Conservation (phyloP, 139 green algal species). For the Auxenochlorella protothecoides region DNA sequence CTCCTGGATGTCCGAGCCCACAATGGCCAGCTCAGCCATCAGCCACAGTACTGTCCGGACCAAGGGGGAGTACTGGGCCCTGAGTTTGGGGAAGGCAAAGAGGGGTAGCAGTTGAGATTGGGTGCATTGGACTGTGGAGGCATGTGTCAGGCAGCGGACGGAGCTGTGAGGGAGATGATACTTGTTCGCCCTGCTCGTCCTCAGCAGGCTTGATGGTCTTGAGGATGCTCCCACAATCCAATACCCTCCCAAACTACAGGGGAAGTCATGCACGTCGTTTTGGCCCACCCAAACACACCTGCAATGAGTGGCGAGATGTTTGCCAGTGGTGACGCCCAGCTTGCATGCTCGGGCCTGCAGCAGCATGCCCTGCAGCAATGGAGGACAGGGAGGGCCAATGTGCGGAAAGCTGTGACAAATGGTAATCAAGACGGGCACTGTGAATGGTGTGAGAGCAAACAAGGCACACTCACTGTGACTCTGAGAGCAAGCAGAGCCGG, state of each 20-base stretch:
- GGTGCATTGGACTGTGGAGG: background rate
- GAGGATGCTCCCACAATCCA: background rate
- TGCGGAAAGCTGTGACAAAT: too few species aligned
- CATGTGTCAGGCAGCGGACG: background rate
- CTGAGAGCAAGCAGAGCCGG: too few species aligned
- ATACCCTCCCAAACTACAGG: background rate
- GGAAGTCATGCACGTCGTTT: background rate
- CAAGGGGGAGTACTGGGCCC: slow-evolving; percentile 25
- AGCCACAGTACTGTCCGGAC: slow-evolving; percentile 57
- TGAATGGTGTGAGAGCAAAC: too few species aligned
- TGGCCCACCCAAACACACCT: background rate
- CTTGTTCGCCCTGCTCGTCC: too few species aligned
- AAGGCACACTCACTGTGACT: too few species aligned
- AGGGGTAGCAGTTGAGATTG: background rate
- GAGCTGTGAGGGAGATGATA: background rate
- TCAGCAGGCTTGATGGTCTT: too few species aligned
- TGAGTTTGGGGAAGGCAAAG: background rate
- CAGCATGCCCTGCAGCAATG: slow-evolving; percentile 3
- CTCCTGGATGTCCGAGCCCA: slow-evolving; percentile 68
- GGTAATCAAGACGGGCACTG: too few species aligned
- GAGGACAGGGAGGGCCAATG: background rate
- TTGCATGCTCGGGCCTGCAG: slow-evolving; percentile 23
- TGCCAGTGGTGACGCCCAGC: slow-evolving; percentile 27
- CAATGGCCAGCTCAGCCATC: slow-evolving; percentile 80
- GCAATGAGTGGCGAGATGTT: slow-evolving; percentile 24